Conservation (phyloP, 257 asterid genomes). For the Jaltomata sinuosa region DNA sequence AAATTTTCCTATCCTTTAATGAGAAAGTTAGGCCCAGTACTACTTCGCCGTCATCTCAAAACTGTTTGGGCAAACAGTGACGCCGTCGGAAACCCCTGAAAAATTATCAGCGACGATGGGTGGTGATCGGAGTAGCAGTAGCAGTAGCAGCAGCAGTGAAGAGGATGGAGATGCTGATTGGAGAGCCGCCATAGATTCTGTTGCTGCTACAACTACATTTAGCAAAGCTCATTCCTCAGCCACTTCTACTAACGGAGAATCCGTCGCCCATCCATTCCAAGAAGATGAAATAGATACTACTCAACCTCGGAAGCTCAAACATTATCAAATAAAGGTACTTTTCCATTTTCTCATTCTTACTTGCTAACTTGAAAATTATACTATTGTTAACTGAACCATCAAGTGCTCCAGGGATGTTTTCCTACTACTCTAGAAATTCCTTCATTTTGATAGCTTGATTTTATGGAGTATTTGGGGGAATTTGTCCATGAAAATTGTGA, state of each 20-base stretch:
- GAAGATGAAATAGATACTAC: conserved; percentile 24
- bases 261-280: not conserved
- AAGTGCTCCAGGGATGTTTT: not conserved
- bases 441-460: not conserved
- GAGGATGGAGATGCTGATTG: conserved; percentile 84
- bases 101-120: conserved; percentile 22
- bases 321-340: conserved; percentile 64
- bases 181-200: conserved; percentile 80
- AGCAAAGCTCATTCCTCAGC: not conserved
- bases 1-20: no score
- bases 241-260: not conserved
- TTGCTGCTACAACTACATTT: conserved; percentile 28
- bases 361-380: not conserved
- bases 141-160: conserved; percentile 56
- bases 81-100: not conserved
- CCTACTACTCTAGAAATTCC: not conserved
- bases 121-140: conserved; percentile 10
- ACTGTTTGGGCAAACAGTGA: not conserved
- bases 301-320: conserved; percentile 40
- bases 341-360: not conserved
- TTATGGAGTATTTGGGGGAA: not conserved
- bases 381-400: not conserved
- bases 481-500: no score
- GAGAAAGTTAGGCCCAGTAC: no score
- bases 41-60: not conserved